A percentile compares a stretch with the other conserved stretches of the same genome.
phyloP scores from a whole-genome alignment of 164 flowering plant species.

The Vitis cinerea region DNA sequence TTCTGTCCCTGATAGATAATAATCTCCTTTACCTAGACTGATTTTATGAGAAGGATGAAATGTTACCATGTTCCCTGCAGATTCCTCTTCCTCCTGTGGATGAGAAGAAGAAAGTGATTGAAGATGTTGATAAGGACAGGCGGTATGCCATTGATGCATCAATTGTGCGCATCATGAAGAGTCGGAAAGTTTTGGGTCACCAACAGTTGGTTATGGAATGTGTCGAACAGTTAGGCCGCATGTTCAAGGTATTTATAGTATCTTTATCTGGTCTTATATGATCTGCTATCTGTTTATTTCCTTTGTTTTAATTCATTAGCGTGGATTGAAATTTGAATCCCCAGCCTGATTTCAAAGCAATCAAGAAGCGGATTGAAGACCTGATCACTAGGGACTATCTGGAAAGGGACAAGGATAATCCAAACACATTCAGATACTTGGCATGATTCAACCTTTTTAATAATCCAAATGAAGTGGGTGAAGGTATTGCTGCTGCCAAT shows the following conservation, averaged over 20 bases:
- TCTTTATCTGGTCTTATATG: background rate
- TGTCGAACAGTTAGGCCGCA: constrained; percentile 86
- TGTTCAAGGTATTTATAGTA: constrained; percentile 64
- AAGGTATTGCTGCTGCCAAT: constrained; percentile 11
- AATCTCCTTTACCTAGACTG: too few species aligned
- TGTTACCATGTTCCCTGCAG: constrained; percentile 30
- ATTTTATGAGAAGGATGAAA: background rate
- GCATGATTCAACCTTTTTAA: constrained; percentile 45
- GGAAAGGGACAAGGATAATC: constrained; percentile 81
- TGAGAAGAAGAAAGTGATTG: constrained; percentile 87
- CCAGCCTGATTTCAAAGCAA: constrained; percentile 86
- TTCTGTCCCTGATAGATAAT: background rate
- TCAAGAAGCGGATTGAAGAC: constrained; percentile 82
- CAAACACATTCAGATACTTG: constrained; percentile 75
- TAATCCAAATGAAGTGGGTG: constrained; percentile 1
- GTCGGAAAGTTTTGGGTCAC: constrained; percentile 83
- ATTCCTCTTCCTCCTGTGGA: constrained; percentile 83
- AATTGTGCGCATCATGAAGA: constrained; percentile 93
- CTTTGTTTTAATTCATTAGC: background rate
- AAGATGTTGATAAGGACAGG: constrained; percentile 92
- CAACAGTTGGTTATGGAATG: constrained; percentile 89
- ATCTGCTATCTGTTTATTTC: background rate
- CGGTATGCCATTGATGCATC: constrained; percentile 95
- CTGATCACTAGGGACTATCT: constrained; percentile 82
- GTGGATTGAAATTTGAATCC: constrained; percentile 12